phyloP scores from a whole-genome alignment of 2,329 filamentous ascomycete genomes.

The Penicillium sclerotigenum region DNA sequence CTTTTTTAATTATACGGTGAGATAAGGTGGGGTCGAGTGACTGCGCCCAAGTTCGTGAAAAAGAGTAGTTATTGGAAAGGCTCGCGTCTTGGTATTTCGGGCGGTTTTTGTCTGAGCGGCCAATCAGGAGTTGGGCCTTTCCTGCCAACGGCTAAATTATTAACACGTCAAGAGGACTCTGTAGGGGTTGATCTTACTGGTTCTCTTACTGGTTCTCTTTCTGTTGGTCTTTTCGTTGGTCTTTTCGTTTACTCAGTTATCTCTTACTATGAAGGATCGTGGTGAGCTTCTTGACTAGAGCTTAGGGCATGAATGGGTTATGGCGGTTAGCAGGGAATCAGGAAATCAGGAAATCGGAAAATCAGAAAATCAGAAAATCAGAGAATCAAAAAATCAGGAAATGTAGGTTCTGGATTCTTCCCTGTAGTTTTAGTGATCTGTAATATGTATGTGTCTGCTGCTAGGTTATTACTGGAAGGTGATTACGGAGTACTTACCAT shows the following conservation, averaged over 20 bases:
- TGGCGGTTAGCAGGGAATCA: not conserved
- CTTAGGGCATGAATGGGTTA: not conserved
- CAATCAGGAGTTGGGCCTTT: conserved; percentile 3
- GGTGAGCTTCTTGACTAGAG: not conserved
- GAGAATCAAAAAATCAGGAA: too few relatives aligned
- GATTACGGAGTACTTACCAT: not conserved
- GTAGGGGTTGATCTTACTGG: not conserved
- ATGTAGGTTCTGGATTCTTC: not conserved
- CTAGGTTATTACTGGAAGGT: not conserved
- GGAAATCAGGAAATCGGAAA: too few relatives aligned
- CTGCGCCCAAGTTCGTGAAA: conserved; percentile 15
- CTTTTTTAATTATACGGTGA: not conserved
- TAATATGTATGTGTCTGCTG: not conserved
- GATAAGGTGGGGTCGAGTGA: not conserved
- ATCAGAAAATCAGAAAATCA: too few relatives aligned
- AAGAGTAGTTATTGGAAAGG: conserved; percentile 21
- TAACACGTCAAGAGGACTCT: not conserved
- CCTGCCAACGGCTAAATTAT: not conserved
- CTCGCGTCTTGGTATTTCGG: conserved; percentile 20
- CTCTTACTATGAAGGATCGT: not conserved
- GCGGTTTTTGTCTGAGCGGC: not conserved
- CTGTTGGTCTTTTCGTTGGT: too few relatives aligned
- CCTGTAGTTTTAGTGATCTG: not conserved
- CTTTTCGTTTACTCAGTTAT: too few relatives aligned
- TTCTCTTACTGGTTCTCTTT: not conserved